These are phyloP conservation scores for Infundibulicybe gibba DNA, from an alignment of 768 basidiomycete species.

Conservation along the genomic window DNA sequence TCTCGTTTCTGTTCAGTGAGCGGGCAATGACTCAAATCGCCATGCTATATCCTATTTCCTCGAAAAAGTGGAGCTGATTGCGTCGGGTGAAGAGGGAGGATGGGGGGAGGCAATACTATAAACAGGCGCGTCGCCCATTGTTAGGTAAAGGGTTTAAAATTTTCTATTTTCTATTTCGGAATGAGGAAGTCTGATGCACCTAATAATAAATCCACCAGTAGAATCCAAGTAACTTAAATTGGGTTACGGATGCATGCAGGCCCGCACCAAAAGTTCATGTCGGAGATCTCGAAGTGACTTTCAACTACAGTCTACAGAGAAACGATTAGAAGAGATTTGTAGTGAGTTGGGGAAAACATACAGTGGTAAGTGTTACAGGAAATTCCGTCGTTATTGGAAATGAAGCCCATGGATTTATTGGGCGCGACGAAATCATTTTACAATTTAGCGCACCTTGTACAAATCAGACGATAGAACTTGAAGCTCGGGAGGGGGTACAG, in stretches of 20 bases:
- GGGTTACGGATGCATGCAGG: constrained; percentile 61
- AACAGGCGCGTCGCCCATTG: constrained; percentile 85
- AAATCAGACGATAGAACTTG: too few relatives aligned
- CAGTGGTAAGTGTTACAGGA: constrained; percentile 77
- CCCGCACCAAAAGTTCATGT: constrained; percentile 63
- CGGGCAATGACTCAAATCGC: constrained; percentile 72
- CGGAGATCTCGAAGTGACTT: constrained; percentile 74
- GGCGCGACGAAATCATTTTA: too few relatives aligned
- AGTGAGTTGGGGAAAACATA: constrained; percentile 29
- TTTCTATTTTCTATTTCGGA: too few relatives aligned
- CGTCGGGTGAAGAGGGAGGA: constrained; percentile 64
- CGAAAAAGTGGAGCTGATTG: constrained; percentile 77
- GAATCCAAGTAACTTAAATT: constrained; percentile 66
- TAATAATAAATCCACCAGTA: constrained; percentile 68
- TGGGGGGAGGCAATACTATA: constrained; percentile 84
- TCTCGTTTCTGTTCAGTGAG: constrained; percentile 41
- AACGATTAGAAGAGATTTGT: constrained; percentile 27
- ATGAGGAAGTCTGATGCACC: constrained; percentile 39
- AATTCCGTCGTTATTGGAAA: constrained; percentile 67
- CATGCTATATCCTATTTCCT: too few relatives aligned
- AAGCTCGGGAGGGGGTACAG: too few relatives aligned
- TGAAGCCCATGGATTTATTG: constrained; percentile 61
- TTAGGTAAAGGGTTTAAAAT: constrained; percentile 33
- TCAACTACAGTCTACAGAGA: constrained; percentile 35
- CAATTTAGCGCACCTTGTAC: too few relatives aligned